Conservation (phyloP, 768 basidiomycete species). For the Lactarius pseudohatsudake region DNA sequence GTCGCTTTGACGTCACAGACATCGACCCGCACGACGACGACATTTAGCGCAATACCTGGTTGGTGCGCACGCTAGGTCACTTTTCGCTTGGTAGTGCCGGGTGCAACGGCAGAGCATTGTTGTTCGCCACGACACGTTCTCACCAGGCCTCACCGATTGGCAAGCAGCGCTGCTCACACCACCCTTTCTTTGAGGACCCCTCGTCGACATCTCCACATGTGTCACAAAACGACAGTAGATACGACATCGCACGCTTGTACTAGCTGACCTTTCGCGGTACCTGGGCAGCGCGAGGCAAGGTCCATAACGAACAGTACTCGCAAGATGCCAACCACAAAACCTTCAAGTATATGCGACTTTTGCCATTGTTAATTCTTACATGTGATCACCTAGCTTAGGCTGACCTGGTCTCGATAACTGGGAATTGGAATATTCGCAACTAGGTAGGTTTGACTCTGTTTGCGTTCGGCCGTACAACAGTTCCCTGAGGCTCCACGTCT, state of each 20-base stretch:
- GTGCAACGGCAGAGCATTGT: background rate
- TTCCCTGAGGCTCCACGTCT: no score
- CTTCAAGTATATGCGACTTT: constrained; percentile 54
- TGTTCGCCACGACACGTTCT: constrained; percentile 46
- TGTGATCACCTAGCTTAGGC: no score
- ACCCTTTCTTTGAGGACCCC: constrained; percentile 32
- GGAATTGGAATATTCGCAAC: no score
- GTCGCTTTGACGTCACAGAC: constrained; percentile 60
- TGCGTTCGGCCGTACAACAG: background rate
- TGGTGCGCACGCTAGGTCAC: constrained; percentile 47
- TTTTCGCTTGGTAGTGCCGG: background rate
- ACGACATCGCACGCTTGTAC: constrained; percentile 43
- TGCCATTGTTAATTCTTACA: background rate
- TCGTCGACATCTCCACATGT: background rate
- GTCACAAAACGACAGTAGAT: constrained; percentile 6
- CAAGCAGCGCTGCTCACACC: constrained; percentile 50
- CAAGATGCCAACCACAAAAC: constrained; percentile 40
- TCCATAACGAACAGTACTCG: constrained; percentile 56
- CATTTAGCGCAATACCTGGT: constrained; percentile 60
- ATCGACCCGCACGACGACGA: constrained; percentile 46
- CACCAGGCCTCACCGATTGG: constrained; percentile 51
- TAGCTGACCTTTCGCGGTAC: constrained; percentile 56
- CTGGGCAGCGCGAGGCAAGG: constrained; percentile 58
- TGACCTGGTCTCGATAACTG: no score
- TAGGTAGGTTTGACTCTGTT: no score